phyloP scores from a whole-genome alignment of 139 green algal genomes.

The Dunaliella primolecta region DNA sequence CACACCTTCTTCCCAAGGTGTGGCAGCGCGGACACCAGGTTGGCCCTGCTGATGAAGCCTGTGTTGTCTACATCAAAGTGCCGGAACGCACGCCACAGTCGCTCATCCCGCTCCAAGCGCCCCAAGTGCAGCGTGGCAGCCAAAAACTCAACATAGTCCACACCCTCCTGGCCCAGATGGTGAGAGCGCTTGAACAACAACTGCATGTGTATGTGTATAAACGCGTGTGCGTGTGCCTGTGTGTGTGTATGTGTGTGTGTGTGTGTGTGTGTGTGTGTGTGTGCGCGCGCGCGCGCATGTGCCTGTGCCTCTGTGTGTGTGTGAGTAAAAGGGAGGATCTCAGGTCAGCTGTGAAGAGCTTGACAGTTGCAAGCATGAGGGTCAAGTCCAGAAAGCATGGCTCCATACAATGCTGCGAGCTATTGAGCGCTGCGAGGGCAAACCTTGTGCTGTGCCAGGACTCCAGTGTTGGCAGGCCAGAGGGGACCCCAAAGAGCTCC shows the following conservation, averaged over 20 bases:
- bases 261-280: neutral
- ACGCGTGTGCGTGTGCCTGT: neutral
- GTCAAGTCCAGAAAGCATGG: no score
- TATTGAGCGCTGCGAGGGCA: no score
- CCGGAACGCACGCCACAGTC: conserved; percentile 26
- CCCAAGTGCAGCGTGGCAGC: conserved; percentile 22
- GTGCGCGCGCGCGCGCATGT: neutral
- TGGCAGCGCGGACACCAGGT: conserved; percentile 20
- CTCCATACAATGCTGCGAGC: no score
- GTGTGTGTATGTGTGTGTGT: neutral
- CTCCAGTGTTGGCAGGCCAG: no score
- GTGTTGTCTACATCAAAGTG: conserved; percentile 44
- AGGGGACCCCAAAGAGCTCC: no score
- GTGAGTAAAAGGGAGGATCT: no score
- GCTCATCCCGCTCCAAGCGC: conserved; percentile 29
- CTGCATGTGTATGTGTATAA: no score
- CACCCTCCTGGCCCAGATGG: conserved; percentile 14
- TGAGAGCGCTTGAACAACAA: conserved; percentile 11
- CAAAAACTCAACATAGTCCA: conserved; percentile 37
- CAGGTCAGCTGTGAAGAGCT: no score
- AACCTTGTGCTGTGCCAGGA: no score
- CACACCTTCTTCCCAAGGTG: conserved; percentile 7
- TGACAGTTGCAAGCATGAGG: no score
- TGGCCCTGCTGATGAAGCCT: conserved; percentile 43
- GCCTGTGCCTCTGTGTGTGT: neutral